Conservation (phyloP, 176 grass and related monocot species). For the Aegilops umbellulata region DNA sequence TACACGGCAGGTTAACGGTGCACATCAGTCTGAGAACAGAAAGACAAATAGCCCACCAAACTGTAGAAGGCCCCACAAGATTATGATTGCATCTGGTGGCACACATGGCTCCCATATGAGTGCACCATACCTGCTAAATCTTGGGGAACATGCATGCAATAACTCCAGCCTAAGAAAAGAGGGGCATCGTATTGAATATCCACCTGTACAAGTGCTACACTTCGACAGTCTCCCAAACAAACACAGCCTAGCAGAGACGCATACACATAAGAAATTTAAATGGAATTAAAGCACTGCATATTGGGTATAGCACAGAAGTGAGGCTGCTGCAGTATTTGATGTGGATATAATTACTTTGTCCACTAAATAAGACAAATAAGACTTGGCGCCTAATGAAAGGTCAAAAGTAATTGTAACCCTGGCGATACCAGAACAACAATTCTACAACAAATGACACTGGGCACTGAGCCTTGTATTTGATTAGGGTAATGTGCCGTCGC, state of each 20-base stretch:
- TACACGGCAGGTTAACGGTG: constrained; percentile 12
- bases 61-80: constrained; percentile 26
- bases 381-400: neutral
- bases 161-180: constrained; percentile 29
- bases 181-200: constrained; percentile 14
- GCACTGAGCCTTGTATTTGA: neutral
- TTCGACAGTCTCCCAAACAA: neutral
- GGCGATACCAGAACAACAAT: neutral
- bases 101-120: constrained; percentile 45
- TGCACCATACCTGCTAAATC: constrained; percentile 33
- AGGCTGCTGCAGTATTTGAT: neutral
- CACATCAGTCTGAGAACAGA: constrained; percentile 11
- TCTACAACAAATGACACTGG: neutral
- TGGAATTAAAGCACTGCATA: neutral
- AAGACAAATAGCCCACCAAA: constrained; percentile 33
- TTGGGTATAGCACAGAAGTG: neutral
- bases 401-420: neutral
- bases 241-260: neutral
- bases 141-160: constrained; percentile 40
- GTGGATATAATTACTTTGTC: constrained; percentile 2
- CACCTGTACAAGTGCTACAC: constrained; percentile 16
- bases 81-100: constrained; percentile 40
- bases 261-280: constrained; percentile 13
- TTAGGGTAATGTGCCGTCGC: neutral
- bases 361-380: neutral